Conservation (phyloP, 2,329 filamentous ascomycete species). For the Chrysoporthe austroafricana region DNA sequence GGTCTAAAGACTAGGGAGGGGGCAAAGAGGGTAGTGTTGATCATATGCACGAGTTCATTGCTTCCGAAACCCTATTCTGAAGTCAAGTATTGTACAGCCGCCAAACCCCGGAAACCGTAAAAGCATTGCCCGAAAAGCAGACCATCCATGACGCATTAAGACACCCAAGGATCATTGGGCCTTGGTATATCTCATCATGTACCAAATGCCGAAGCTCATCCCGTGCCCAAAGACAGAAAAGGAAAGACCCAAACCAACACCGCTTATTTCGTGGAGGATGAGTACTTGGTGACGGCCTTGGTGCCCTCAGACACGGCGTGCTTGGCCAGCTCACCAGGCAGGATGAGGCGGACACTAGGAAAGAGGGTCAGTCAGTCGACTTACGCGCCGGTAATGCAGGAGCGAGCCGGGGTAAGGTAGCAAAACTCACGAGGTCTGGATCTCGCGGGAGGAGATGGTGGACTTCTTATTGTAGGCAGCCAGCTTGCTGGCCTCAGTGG, state of each 20-base stretch:
- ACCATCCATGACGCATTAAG: slow-evolving; percentile 77
- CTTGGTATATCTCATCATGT: slow-evolving; percentile 60
- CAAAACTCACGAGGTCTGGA: slow-evolving; percentile 82
- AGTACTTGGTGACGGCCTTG: slow-evolving; percentile 99
- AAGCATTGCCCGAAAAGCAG: slow-evolving; percentile 64
- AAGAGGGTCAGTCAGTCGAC: slow-evolving; percentile 15
- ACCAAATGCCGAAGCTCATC: slow-evolving; percentile 60
- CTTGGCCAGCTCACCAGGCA: slow-evolving; percentile 98
- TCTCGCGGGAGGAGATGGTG: slow-evolving; percentile 98
- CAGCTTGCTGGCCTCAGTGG: slow-evolving; percentile 97
- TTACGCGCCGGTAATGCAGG: too few relatives aligned
- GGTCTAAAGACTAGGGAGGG: too few relatives aligned
- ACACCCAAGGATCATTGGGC: slow-evolving; percentile 54
- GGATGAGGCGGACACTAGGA: slow-evolving; percentile 83
- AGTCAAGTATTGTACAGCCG: slow-evolving; percentile 72
- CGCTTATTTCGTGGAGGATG: slow-evolving; percentile 95
- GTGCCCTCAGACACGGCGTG: slow-evolving; percentile 99
- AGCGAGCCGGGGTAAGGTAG: slow-evolving; percentile 51
- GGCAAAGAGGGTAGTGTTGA: slow-evolving; percentile 34
- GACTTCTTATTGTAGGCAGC: slow-evolving; percentile 99
- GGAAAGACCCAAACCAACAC: slow-evolving; percentile 45
- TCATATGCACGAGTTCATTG: slow-evolving; percentile 67
- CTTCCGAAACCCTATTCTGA: slow-evolving; percentile 64
- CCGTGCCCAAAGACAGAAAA: slow-evolving; percentile 61
- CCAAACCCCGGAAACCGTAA: slow-evolving; percentile 71